Evolutionary conservation across 2,329 filamentous ascomycete species (phyloP), one percentile per base, ranked within the genome.

Genomic region (Aspergillus bombycis): DNA sequence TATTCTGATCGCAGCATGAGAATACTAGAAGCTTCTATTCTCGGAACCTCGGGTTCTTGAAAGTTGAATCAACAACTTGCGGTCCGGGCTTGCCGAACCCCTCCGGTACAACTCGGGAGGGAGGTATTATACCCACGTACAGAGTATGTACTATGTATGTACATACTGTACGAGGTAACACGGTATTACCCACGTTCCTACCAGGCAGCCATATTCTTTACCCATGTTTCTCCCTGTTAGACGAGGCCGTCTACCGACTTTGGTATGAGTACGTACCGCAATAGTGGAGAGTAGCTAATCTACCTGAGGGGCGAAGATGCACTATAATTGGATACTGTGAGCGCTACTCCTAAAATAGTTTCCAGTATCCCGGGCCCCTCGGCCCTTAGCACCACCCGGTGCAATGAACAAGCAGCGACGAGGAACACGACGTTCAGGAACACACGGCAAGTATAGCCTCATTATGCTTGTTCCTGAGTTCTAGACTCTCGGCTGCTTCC

Each of bases 151-250:
- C n/a, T n/a, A n/a, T n/a, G 2, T 28, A 28, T 3, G 2, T 28
- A 28, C 48, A 34, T 30, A 19, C 10, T 36, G 32, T 55, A 55
- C 52, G 7, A 21, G 12, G 52, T 38, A 28, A 55, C 34, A 38
- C 34, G 52, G 52, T 55, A 55, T 38, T 30, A 43, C 56, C 61
- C 23, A 38, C 32, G 41, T 38, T n/a, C 16, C 38, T 48, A 62
- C 36, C 61, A 62, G 61, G 61, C 61, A 62, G 61, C 58, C 61
- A 59, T 57, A 46, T 62, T 62, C 34, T 53, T 58, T 26, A n/a
- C 16, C 26, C 26, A 28, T 28, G 38, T 41, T 26, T 50, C 11
- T 26, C 16, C 16, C 16, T 28, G 11, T 11, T 50, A 28, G 8
- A n/a, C 46, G 7, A 50, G 6, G 9, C 19, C 26, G 26, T 26